Evolutionary conservation across 805 yeast species (phyloP).

Genomic region (Nakazawaea siamensis): DNA sequence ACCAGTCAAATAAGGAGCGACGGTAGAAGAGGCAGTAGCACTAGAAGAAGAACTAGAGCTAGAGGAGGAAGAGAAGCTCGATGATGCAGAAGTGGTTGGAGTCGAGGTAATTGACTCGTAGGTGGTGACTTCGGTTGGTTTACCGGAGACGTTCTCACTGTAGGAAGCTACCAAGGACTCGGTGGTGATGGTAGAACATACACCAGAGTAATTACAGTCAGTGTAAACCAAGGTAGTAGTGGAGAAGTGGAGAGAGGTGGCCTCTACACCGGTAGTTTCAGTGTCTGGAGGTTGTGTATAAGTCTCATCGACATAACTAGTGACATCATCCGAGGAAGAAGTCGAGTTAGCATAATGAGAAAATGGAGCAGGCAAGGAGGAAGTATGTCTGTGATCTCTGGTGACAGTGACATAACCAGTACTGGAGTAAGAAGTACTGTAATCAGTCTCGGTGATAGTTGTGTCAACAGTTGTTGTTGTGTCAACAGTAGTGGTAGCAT

Average conservation of each 20-base stretch:
- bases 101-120: constrained; percentile 12
- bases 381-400: constrained; percentile 4
- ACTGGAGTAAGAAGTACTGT: constrained; percentile 6
- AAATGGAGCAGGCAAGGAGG: background rate
- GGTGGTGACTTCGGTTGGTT: constrained; percentile 14
- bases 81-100: background rate
- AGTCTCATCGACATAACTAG: constrained; percentile 3
- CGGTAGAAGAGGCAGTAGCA: constrained; percentile 3
- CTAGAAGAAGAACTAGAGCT: constrained; percentile 1
- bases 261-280: constrained; percentile 3
- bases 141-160: constrained; percentile 16
- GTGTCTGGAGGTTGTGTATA: background rate
- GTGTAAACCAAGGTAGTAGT: constrained; percentile 8
- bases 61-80: constrained; percentile 1
- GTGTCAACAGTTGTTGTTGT: constrained; percentile 6
- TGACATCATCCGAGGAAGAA: constrained; percentile 1
- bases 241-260: constrained; percentile 5
- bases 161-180: constrained; percentile 19
- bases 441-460: constrained; percentile 8
- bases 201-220: constrained; percentile 8
- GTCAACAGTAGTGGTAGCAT: constrained; percentile 2
- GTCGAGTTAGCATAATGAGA: background rate
- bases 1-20: constrained; percentile 9
- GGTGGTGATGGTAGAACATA: constrained; percentile 17
- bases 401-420: constrained; percentile 6